Base-by-base conservation (phyloP, 768 basidiomycete genomes). In the Tylopilus rubrobrunneus region DNA sequence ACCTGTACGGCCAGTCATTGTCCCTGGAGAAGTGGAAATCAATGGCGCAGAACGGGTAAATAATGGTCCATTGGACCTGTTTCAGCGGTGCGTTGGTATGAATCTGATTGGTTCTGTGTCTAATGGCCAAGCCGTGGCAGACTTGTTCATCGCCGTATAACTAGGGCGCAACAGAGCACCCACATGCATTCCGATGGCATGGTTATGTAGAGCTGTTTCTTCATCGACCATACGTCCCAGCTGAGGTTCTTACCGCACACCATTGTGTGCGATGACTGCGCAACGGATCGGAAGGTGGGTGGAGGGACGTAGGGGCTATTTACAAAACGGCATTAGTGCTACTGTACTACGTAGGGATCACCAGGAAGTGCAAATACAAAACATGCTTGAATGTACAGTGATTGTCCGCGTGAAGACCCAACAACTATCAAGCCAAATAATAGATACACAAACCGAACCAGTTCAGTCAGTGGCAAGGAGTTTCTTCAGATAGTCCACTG, bases 401-500 rank as follows among this genome's bases (percentile, higher is more conserved):
- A 62, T 47, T 33, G 50, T 56, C 48, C 45, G 45, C 48, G 44
- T 47, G 42, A 51, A 60, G 14, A 49, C 14, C 36, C 36, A 25
- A 53, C 17, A 49, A 21, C 21, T 44, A 21, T 21, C 48, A 23
- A 62, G 31, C 19, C 41, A 39, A 39, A 47, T 52, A 42, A 44
- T 29, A 41, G 21, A 41, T 41, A 47, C 49, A 49, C 45, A 60
- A 60, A 51, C 39, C 52, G 29, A 62, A 55, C 57, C 53, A 59
- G 60, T 58, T 69, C 60, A 69, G 48, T 71, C 68, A 0, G 65
- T 59, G 36, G 65, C 65, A 56, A 88, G 84, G 28, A 87, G 70
- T 63, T 80, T 84, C 71, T 85, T 86, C 59, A 89, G 70, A 70
- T 86, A 89, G 47, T 88, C 86, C 41, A 82, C 77, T 4, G 86